These are phyloP conservation scores for Mycena crocata DNA, from an alignment of 768 basidiomycete genomes.

Conservation along the genomic window DNA sequence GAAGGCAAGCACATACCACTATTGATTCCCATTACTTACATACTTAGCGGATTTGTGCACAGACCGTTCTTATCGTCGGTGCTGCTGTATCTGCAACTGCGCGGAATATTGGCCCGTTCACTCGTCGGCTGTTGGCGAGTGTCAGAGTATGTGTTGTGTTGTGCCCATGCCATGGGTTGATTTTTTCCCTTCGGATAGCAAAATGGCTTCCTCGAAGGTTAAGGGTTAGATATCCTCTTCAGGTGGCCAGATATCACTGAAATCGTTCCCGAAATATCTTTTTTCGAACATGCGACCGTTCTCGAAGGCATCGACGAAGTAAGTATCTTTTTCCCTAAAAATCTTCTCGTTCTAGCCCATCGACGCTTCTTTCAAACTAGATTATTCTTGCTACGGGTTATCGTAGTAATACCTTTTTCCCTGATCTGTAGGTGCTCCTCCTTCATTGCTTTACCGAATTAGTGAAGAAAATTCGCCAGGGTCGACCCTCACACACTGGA, in stretches of 20 bases:
- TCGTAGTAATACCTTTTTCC: constrained; percentile 43
- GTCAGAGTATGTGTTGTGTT: constrained; percentile 27
- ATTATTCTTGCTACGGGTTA: constrained; percentile 46
- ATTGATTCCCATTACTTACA: not conserved
- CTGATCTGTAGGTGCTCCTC: constrained; percentile 10
- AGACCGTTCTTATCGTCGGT: constrained; percentile 35
- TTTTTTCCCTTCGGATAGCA: constrained; percentile 24
- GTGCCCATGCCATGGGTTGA: not conserved
- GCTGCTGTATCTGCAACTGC: constrained; percentile 28
- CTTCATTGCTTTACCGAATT: constrained; percentile 24
- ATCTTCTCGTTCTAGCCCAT: too few species aligned
- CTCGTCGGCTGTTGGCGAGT: constrained; percentile 25
- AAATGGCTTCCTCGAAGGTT: constrained; percentile 26
- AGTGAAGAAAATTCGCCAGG: constrained; percentile 25
- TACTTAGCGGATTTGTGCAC: not conserved
- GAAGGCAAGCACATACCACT: constrained; percentile 35
- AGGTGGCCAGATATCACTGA: constrained; percentile 38
- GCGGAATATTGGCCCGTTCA: constrained; percentile 25
- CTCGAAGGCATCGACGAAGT: constrained; percentile 42
- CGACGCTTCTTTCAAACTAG: too few species aligned
- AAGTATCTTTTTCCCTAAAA: too few species aligned
- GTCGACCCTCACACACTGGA: constrained; percentile 12
- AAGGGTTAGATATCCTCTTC: constrained; percentile 29
- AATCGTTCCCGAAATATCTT: constrained; percentile 41
- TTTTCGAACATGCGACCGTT: constrained; percentile 42